Conservation (phyloP, 164 flowering plant species). For the Liquidambar formosana region DNA sequence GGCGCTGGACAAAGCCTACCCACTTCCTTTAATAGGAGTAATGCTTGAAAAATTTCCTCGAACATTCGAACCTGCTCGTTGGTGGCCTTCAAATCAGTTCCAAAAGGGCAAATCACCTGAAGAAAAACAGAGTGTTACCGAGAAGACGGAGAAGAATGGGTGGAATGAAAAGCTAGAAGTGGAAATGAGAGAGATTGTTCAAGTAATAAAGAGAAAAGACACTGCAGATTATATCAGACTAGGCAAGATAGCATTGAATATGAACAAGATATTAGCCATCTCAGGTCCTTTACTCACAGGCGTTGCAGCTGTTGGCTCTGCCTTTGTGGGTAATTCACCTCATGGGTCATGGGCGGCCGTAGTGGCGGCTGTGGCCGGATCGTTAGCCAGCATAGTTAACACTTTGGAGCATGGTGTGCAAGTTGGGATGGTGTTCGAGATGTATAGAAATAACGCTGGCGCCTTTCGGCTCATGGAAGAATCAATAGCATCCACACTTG, state of each 20-base stretch:
- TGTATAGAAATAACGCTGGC: slow-evolving; percentile 54
- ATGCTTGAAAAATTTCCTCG: slow-evolving; percentile 43
- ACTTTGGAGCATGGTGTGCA: slow-evolving; percentile 54
- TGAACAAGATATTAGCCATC: slow-evolving; percentile 45
- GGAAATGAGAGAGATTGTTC: slow-evolving; percentile 49
- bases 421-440: slow-evolving; percentile 62
- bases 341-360: slow-evolving; percentile 25
- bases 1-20: slow-evolving; percentile 40
- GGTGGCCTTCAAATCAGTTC: slow-evolving; percentile 34
- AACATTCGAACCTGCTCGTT: slow-evolving; percentile 27
- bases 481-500: slow-evolving; percentile 30
- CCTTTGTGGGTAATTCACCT: slow-evolving; percentile 33
- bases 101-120: no score
- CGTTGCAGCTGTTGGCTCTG: slow-evolving; percentile 45
- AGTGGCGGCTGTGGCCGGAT: slow-evolving; percentile 41
- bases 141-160: slow-evolving; percentile 29
- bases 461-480: slow-evolving; percentile 39
- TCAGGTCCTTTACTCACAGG: slow-evolving; percentile 59
- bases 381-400: slow-evolving; percentile 37
- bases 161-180: slow-evolving; percentile 52
- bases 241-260: slow-evolving; percentile 42
- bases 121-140: not conserved
- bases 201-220: slow-evolving; percentile 47
- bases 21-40: slow-evolving; percentile 38
- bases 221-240: slow-evolving; percentile 41